Evolutionary conservation across 2,329 filamentous ascomycete genomes (phyloP), one percentile per base, ranked within the genome.

Genomic region (Verticillium isaacii): DNA sequence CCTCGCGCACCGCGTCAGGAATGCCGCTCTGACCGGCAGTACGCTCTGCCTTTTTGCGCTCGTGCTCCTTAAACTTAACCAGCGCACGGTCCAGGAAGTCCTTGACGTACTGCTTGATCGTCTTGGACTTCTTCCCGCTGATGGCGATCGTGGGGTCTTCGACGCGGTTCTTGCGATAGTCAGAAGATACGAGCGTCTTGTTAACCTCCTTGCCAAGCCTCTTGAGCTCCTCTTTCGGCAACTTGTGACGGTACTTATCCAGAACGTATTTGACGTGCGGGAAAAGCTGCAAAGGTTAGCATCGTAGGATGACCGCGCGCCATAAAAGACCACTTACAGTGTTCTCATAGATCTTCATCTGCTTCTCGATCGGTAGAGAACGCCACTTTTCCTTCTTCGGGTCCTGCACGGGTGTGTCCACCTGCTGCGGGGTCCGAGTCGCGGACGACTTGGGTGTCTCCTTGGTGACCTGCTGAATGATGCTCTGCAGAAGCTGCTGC

Each of bases 341-440:
- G 71, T 93, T 93, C 74, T 97, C 93, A 70, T 97, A 98, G 2
- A 97, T 82, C 78, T 92, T 97, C 85, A 93, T 96, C 76, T 95
- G 92, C 77, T 97, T 97, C 66, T 97, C 93, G 67, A 87, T 73
- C 1, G 89, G 81, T 36, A 89, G 73, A 63, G 82, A 83, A 61
- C 86, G 83, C 90, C 90, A 93, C 72, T 89, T 91, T 57, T 92
- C 89, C 68, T 83, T 82, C 68, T 85, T 88, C 6, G 81, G 81
- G 73, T 89, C 84, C 56, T 82, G 81, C 5, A 79, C 75, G 6
- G 83, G 81, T 1, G 83, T 80, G 59, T 77, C 84, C 3, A 80
- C 78, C 12, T 85, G 81, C 63, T 88, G 85, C 1, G 90, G 89
- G 1, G 90, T 92, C 15, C 85, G 85, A 0, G 87, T 85, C 2